Evolutionary conservation across 192 early-diverging fungal genomes (phyloP), one percentile per base, ranked within the genome.

Genomic region (Gryganskiella cystojenkinii): DNA sequence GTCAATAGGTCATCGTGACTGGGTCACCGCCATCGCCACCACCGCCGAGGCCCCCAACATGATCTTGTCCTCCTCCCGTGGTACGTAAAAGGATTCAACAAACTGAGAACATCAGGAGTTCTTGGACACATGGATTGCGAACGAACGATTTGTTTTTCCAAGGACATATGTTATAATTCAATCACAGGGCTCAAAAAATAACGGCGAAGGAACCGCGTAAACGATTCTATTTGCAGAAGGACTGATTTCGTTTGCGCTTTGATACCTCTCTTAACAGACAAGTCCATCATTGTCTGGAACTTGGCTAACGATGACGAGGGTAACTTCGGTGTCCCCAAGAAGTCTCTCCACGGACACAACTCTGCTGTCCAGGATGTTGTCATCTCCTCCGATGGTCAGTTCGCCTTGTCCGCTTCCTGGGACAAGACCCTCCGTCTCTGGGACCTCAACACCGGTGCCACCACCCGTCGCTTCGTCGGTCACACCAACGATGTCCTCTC

Each of bases 401-500:
- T 96, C 83, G 98, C 96, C 56, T 89, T 98, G 80, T 97, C 96
- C 56, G 96, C 96, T 69, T 98, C 96, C 54, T 98, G 96, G 96
- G 96, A 99, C 89, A 96, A 98, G 90, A 98, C 96, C 85, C 92
- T 99, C 84, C 95, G 98, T 69, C 91, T 99, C 80, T 99, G 98
- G 98, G 96, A 99, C 87, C 85, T 98, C 84, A 93, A 90, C 89
- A 94, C 91, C 59, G 98, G 98, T 61, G 84, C 86, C 75, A 97
- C 96, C 89, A 97, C 96, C 82, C 92, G 95, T 74, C 95, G 92
- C 64, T 98, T 99, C 85, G 89, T 98, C 74, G 96, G 96, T 62
- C 97, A 99, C 94, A 91, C 88, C 82, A 93, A 94, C 88, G 96
- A 98, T 85, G 98, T 99, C 70, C 82, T 98, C 62, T 99, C 98